Base-by-base conservation (phyloP, 495 filamentous ascomycete genomes). In the Penicillium verhagenii region DNA sequence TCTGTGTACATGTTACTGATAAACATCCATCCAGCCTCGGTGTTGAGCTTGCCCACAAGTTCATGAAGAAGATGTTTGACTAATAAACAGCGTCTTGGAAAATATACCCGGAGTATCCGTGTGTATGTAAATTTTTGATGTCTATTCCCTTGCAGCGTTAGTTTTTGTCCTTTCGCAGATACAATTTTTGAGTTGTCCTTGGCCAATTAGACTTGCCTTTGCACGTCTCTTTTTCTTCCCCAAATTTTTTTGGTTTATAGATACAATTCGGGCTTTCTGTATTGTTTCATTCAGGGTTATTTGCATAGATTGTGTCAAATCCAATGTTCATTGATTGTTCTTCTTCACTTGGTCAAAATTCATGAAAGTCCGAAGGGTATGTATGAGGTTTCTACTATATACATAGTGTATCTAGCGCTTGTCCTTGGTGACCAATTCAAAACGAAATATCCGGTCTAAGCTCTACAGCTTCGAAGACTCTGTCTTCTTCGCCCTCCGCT, bases 31-130 rank as follows among this genome's bases (percentile, higher is more conserved):
- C 31, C 16, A 76, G 73, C 61, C 73, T 91, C 51, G 89, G 89
- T 23, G 89, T 93, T 2, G 89, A 93, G 73, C 67, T 92, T 58
- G 88, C 89, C 19, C 88, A 92, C 65, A 87, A 91, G 68, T 82
- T 84, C 52, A 90, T 92, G 88, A 86, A 84, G 64, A 89, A 81
- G 78, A 66, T 85, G 16, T 91, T 93, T 24, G 72, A 73, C 53
- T 59, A 71, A 7, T 58, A 49, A 39, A 26, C 20, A 16, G 26
- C 40, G 14, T 38, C 11, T 28, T 35, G 11, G n/a, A 33, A 33
- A 14, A 1, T 13, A 33, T 16, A n/a, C 6, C 4, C 4, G 33
- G 13, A 35, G 6, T 4, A 2, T 4, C 13, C n/a, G n/a, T n/a
- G n/a, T n/a, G 33, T 35, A 14, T 35, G 33, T 35, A 35, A 35